Conservation (phyloP, 2,329 filamentous ascomycete species). For the Colletotrichum aenigma region DNA sequence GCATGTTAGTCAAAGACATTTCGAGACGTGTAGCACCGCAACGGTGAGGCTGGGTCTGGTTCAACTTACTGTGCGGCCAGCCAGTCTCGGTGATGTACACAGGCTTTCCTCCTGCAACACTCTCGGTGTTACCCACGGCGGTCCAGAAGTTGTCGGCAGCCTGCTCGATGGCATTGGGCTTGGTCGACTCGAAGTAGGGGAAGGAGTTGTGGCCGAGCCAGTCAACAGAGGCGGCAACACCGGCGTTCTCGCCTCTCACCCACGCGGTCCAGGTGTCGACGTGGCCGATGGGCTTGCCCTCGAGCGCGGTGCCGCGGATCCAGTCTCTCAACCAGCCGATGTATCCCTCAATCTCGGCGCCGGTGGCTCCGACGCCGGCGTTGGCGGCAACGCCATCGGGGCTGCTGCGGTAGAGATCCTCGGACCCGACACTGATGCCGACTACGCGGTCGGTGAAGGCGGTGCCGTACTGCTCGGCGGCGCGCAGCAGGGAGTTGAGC, state of each 20-base stretch:
- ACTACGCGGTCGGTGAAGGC: conserved; percentile 49
- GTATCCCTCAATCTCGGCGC: conserved; percentile 58
- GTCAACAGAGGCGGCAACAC: conserved; percentile 52
- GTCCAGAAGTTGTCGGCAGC: conserved; percentile 47
- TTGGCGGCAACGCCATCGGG: conserved; percentile 9
- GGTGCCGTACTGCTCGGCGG: conserved; percentile 48
- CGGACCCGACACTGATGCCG: conserved; percentile 59
- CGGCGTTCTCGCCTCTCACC: conserved; percentile 50
- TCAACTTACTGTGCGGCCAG: conserved; percentile 49
- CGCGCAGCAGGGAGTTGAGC: conserved; percentile 53
- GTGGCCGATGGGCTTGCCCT: conserved; percentile 50
- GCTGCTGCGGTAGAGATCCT: conserved; percentile 56
- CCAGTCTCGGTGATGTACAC: conserved; percentile 60
- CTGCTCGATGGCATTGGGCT: conserved; percentile 33
- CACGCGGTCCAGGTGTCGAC: conserved; percentile 62
- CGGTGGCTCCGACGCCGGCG: conserved; percentile 29
- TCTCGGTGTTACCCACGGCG: conserved; percentile 35
- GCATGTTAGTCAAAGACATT: not conserved
- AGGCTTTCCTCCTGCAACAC: conserved; percentile 44
- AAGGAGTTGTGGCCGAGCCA: conserved; percentile 59
- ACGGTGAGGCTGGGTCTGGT: not conserved
- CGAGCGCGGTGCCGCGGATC: conserved; percentile 41
- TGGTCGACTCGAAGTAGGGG: conserved; percentile 54
- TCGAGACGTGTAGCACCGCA: not conserved
- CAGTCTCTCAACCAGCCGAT: conserved; percentile 59